Evolutionary conservation across 352 stramenopile species (phyloP), one percentile per base, ranked within the genome.

Genomic region (Phytophthora capsici): DNA sequence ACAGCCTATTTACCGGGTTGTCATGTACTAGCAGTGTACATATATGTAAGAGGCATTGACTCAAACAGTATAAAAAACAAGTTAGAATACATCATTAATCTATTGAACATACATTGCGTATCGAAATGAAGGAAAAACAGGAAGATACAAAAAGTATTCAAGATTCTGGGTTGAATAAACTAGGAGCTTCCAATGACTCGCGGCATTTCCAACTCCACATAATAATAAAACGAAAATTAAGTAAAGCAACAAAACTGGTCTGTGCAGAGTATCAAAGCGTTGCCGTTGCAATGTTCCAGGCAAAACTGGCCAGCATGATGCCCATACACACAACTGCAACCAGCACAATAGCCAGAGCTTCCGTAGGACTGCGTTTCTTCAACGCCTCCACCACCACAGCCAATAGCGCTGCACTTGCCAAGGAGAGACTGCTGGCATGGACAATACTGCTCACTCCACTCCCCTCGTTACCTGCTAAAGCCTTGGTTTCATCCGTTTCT

Each of bases 121-220:
- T n/a, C n/a, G n/a, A n/a, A n/a, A n/a, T n/a, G n/a, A n/a, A n/a
- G 8, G 37, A 23, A 25, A 23, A 0, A 45, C 16, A 30, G 38
- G 20, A 37, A 20, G 19, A 17, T 57, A 22, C 56, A 10, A 16
- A 40, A 9, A 56, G 56, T n/a, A n/a, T n/a, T n/a, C n/a, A n/a
- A n/a, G n/a, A n/a, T 6, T 56, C 58, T 5, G 10, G n/a, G 26
- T 10, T 47, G 28, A 41, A 66, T 38, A 36, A 46, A 10, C 40
- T 47, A 44, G 20, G 60, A 67, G 57, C 60, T 74, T 74, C 66
- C 66, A 46, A 74, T 71, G 66, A 59, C 61, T 67, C 60, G 50
- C 30, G 40, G 54, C 17, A 44, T 47, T 51, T 68, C 36, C 48
- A 67, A 50, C 40, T 19, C 45, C 2, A 40, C 38, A 57, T 65